Percentiles rank a stretch among this genome's conserved stretches.
phyloP scores from a whole-genome alignment of 345 rosid genomes.

The Melastoma malabathricum region DNA sequence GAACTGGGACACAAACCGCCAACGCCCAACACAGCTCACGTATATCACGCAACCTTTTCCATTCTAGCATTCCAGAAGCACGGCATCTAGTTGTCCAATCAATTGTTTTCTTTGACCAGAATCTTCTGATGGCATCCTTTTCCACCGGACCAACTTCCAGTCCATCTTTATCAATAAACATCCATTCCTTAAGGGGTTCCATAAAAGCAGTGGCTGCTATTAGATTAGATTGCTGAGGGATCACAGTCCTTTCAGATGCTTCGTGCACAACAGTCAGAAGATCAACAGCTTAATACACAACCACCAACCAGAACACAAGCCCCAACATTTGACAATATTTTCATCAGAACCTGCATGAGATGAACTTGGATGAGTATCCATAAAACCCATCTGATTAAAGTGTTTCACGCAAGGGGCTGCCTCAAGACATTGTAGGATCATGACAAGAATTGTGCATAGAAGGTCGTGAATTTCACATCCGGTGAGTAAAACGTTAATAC shows the following conservation, averaged over 20 bases:
- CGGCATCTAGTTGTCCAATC: slow-evolving; percentile 86
- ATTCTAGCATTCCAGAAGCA: slow-evolving; percentile 92
- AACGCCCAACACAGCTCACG: slow-evolving; percentile 99
- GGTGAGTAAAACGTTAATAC: too few relatives aligned
- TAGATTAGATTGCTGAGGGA: slow-evolving; percentile 90
- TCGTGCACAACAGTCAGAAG: slow-evolving; percentile 89
- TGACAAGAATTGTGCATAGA: too few relatives aligned
- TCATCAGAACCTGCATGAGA: slow-evolving; percentile 71
- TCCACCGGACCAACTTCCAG: slow-evolving; percentile 81
- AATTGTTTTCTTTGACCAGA: slow-evolving; percentile 85
- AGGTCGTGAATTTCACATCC: too few relatives aligned
- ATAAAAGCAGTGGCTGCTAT: slow-evolving; percentile 97
- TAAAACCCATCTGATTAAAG: background rate
- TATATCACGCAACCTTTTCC: slow-evolving; percentile 92
- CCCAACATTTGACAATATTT: slow-evolving; percentile 79
- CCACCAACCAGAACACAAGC: slow-evolving; percentile 98
- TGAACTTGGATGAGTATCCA: background rate
- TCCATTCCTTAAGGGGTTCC: slow-evolving; percentile 99
- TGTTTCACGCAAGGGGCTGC: too few relatives aligned
- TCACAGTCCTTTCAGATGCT: slow-evolving; percentile 94
- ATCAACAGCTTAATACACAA: slow-evolving; percentile 92
- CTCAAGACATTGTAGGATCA: too few relatives aligned
- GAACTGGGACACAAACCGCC: slow-evolving; percentile 85
- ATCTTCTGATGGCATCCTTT: slow-evolving; percentile 90
- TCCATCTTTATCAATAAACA: slow-evolving; percentile 67